phyloP scores from a whole-genome alignment of 305 asterid species.

The Monarda citriodora region DNA sequence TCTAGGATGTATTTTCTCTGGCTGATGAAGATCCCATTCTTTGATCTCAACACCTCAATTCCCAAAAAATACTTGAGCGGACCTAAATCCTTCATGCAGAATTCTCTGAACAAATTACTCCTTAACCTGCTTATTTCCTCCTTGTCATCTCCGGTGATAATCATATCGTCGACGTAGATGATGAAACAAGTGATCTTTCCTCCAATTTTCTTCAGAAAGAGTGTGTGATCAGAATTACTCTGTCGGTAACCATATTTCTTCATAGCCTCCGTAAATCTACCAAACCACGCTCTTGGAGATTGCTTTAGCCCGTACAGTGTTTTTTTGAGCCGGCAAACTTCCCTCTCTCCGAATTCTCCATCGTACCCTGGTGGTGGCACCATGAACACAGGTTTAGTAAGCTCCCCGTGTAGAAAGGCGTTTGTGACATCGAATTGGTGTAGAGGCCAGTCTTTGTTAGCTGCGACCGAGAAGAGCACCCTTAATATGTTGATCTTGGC shows the following conservation, averaged over 20 bases:
- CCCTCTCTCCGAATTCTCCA: background rate
- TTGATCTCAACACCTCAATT: background rate
- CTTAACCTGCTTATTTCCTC: background rate
- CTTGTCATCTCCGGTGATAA: background rate
- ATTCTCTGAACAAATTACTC: no score
- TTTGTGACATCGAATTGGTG: background rate
- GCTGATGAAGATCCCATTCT: background rate
- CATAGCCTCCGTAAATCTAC: background rate
- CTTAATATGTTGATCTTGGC: background rate
- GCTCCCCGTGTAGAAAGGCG: background rate
- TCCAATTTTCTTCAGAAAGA: background rate
- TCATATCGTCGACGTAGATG: background rate
- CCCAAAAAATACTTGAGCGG: background rate
- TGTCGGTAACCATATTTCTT: background rate
- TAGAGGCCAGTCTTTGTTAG: background rate
- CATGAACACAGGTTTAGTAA: background rate
- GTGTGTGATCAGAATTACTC: conserved; percentile 1
- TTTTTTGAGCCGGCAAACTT: background rate
- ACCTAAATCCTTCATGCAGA: no score
- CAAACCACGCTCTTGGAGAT: background rate
- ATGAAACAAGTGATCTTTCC: background rate
- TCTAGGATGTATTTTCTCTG: background rate
- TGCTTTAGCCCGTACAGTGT: background rate
- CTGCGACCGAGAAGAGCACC: background rate
- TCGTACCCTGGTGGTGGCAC: no score